Evolutionary conservation across 371 early-diverging fungal species (phyloP).

Genomic region (Basidiobolus heterosporus): DNA sequence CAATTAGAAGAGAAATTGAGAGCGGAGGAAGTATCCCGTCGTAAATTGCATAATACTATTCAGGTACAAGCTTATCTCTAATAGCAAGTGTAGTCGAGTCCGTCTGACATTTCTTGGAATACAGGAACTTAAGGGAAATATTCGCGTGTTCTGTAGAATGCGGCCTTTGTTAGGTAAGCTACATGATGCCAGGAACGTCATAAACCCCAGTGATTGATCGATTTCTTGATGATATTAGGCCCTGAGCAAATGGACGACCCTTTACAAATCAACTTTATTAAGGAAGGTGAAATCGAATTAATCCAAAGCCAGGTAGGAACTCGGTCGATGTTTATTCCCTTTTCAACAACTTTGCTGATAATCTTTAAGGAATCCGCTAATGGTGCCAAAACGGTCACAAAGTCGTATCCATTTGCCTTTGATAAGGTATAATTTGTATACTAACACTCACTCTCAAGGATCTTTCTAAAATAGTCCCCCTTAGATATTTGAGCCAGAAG

Average conservation of each 20-base stretch:
- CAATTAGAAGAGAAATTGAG: constrained; percentile 47
- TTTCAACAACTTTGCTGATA: too few species aligned
- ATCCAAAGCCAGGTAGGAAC: constrained; percentile 13
- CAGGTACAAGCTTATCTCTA: constrained; percentile 15
- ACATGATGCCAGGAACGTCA: too few species aligned
- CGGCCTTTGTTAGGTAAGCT: constrained; percentile 46
- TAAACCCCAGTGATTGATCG: too few species aligned
- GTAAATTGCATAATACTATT: constrained; percentile 76
- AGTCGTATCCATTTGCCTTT: constrained; percentile 60
- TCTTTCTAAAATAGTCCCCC: too few species aligned
- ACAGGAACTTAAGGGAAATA: constrained; percentile 88
- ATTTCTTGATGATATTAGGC: too few species aligned
- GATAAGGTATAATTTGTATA: constrained; percentile 72
- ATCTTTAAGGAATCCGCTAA: constrained; percentile 3
- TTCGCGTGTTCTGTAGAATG: constrained; percentile 92
- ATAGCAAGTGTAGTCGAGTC: too few species aligned
- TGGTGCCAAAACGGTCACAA: constrained; percentile 19
- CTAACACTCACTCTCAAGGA: too few species aligned
- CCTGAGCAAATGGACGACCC: too few species aligned
- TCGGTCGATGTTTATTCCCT: too few species aligned
- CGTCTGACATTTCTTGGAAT: too few species aligned
- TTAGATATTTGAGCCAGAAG: not conserved
- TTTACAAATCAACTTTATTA: too few species aligned
- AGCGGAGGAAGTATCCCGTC: constrained; percentile 57
- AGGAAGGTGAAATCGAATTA: constrained; percentile 22